A percentile compares a stretch with the other conserved stretches of the same genome.
Evolutionary conservation across 1,139 yeast species (phyloP).

Genomic region (Meyerozyma smithsonii): DNA sequence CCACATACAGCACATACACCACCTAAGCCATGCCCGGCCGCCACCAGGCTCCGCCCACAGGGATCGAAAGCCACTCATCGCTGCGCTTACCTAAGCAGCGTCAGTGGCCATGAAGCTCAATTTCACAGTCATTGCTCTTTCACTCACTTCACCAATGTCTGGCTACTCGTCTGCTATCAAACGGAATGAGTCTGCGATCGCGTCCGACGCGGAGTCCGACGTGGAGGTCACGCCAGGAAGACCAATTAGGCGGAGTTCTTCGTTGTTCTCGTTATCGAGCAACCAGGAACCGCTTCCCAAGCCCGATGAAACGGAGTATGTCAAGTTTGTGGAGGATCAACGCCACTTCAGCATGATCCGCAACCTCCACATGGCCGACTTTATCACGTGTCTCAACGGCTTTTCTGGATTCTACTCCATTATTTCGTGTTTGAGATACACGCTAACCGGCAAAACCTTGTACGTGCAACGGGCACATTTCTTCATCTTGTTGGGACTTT

Average conservation of each 20-base stretch:
- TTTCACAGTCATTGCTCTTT: not conserved
- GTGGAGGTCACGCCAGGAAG: constrained; percentile 19
- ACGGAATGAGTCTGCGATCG: constrained; percentile 32
- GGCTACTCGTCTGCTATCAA: constrained; percentile 1
- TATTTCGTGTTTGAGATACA: constrained; percentile 76
- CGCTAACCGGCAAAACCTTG: constrained; percentile 59
- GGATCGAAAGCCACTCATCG: not conserved
- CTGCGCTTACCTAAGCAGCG: not conserved
- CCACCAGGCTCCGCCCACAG: not conserved
- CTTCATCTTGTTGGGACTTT: constrained; percentile 81
- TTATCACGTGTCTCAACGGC: constrained; percentile 87
- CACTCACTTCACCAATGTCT: constrained; percentile 1
- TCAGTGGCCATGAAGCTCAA: not conserved
- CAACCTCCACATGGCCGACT: constrained; percentile 91
- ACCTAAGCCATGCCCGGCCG: not conserved
- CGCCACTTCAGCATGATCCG: constrained; percentile 75
- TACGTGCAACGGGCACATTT: constrained; percentile 88
- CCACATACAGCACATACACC: not conserved
- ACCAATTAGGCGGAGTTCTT: constrained; percentile 39
- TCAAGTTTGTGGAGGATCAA: constrained; percentile 71
- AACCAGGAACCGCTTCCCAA: constrained; percentile 43
- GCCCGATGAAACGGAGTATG: constrained; percentile 72
- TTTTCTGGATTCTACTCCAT: constrained; percentile 88
- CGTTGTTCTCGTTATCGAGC: constrained; percentile 29
- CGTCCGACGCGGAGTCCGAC: constrained; percentile 32